phyloP scores from a whole-genome alignment of 1,284 basidiomycete genomes.

The Trametes sp. region DNA sequence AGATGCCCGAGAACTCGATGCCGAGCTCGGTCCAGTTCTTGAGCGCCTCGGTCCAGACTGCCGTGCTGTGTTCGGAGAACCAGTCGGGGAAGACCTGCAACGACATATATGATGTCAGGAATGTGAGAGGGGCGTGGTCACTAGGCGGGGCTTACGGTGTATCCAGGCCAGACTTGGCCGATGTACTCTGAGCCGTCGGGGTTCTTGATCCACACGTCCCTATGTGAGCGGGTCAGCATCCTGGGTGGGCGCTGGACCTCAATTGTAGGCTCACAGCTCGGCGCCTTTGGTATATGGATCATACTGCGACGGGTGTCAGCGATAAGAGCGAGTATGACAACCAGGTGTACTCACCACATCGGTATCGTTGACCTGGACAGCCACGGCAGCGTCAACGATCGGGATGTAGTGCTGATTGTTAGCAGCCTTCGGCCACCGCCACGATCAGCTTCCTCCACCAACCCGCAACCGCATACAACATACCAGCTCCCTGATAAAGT shows the following conservation, averaged over 20 bases:
- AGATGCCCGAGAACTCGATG: constrained; percentile 71
- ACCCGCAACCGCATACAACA: constrained; percentile 28
- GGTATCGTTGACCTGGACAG: constrained; percentile 45
- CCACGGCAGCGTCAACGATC: constrained; percentile 47
- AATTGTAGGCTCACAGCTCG: constrained; percentile 34
- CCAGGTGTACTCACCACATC: constrained; percentile 46
- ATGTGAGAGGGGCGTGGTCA: not conserved
- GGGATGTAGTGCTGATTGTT: constrained; percentile 50
- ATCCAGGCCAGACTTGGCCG: constrained; percentile 71
- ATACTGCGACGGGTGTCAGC: constrained; percentile 44
- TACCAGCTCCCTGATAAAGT: constrained; percentile 68
- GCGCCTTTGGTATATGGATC: constrained; percentile 54
- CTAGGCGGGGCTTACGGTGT: constrained; percentile 45
- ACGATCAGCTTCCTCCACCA: not conserved
- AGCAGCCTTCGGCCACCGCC: constrained; percentile 31
- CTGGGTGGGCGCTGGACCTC: too few relatives aligned
- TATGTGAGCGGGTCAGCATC: not conserved
- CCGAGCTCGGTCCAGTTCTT: constrained; percentile 64
- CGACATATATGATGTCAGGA: not conserved
- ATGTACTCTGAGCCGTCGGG: constrained; percentile 71
- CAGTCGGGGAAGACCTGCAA: constrained; percentile 68
- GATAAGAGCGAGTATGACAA: constrained; percentile 12
- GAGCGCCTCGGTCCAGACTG: constrained; percentile 41
- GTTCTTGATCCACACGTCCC: constrained; percentile 68
- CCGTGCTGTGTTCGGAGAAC: constrained; percentile 64